A percentile compares a stretch with the other conserved stretches of the same genome.
phyloP scores from a whole-genome alignment of 2,329 filamentous ascomycete genomes.

The Sporothrix curviconia region DNA sequence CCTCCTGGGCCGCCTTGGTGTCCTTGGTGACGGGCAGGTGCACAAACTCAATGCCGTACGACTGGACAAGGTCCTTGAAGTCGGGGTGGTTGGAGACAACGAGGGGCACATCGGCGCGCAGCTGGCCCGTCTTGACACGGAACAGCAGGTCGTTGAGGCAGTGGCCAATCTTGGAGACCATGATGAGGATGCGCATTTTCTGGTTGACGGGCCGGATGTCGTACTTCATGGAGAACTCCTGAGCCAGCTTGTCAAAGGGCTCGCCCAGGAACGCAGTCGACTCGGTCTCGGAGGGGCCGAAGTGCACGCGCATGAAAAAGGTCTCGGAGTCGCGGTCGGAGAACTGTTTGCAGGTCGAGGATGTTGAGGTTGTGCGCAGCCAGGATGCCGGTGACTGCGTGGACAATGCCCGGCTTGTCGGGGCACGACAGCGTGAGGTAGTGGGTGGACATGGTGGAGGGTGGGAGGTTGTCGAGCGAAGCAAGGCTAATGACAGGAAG shows the following conservation, averaged over 20 bases:
- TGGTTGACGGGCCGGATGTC: conserved; percentile 60
- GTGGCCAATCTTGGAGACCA: conserved; percentile 86
- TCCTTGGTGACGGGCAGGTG: conserved; percentile 75
- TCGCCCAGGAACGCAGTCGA: conserved; percentile 45
- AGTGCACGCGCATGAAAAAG: conserved; percentile 88
- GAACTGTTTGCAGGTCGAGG: conserved; percentile 78
- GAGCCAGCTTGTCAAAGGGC: conserved; percentile 55
- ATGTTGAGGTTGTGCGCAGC: conserved; percentile 71
- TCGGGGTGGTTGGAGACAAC: conserved; percentile 81
- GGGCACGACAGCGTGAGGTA: conserved; percentile 78
- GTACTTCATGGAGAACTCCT: conserved; percentile 61
- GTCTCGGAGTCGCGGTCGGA: conserved; percentile 65
- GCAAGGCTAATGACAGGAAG: no score
- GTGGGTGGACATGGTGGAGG: conserved; percentile 44
- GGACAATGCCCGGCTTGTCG: conserved; percentile 77
- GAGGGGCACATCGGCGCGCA: conserved; percentile 67
- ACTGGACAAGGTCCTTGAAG: conserved; percentile 59
- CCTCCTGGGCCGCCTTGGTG: conserved; percentile 69
- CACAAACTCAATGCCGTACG: conserved; percentile 72
- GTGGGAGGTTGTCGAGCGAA: neutral
- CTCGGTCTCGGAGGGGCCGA: conserved; percentile 51
- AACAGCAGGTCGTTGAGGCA: conserved; percentile 64
- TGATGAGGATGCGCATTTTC: conserved; percentile 73
- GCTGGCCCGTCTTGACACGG: conserved; percentile 58
- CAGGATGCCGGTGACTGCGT: conserved; percentile 74